A percentile compares a stretch with the other conserved stretches of the same genome.
phyloP scores from a whole-genome alignment of 1,284 basidiomycete genomes.

The Pseudozyma pruni region DNA sequence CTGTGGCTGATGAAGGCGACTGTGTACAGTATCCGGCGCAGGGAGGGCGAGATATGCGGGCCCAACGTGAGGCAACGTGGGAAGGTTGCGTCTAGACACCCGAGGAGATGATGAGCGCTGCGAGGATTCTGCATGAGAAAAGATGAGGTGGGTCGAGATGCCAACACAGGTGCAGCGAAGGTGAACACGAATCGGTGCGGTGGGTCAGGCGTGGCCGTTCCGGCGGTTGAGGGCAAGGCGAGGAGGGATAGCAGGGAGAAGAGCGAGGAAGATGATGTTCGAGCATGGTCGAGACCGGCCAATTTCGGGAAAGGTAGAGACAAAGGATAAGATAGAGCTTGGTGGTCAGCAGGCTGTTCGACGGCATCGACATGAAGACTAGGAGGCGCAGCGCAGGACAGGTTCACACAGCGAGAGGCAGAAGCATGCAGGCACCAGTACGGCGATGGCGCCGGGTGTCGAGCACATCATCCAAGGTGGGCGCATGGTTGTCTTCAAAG shows the following conservation, averaged over 20 bases:
- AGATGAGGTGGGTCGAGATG: conserved; percentile 15
- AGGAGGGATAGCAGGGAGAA: not conserved
- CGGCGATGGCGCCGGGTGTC: too few relatives aligned
- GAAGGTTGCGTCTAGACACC: conserved; percentile 30
- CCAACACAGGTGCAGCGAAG: not conserved
- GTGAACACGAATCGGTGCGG: not conserved
- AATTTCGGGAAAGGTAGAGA: not conserved
- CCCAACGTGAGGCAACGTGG: conserved; percentile 14
- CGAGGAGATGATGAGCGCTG: conserved; percentile 1
- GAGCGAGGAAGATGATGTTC: not conserved
- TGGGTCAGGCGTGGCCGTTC: not conserved
- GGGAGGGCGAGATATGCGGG: not conserved
- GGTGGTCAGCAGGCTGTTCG: conserved; percentile 6
- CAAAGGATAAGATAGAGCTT: not conserved
- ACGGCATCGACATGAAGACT: too few relatives aligned
- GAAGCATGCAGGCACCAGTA: conserved; percentile 3
- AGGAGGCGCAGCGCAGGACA: not conserved
- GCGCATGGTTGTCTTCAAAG: too few relatives aligned
- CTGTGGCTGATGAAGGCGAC: conserved; percentile 21
- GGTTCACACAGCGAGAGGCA: not conserved
- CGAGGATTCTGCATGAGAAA: not conserved
- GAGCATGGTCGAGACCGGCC: not conserved
- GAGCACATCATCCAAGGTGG: too few relatives aligned
- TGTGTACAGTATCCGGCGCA: conserved; percentile 12
- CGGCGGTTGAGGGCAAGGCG: not conserved